Evolutionary conservation across 192 early-diverging fungal species (phyloP).

Genomic region (Paraglomus brasilianum): DNA sequence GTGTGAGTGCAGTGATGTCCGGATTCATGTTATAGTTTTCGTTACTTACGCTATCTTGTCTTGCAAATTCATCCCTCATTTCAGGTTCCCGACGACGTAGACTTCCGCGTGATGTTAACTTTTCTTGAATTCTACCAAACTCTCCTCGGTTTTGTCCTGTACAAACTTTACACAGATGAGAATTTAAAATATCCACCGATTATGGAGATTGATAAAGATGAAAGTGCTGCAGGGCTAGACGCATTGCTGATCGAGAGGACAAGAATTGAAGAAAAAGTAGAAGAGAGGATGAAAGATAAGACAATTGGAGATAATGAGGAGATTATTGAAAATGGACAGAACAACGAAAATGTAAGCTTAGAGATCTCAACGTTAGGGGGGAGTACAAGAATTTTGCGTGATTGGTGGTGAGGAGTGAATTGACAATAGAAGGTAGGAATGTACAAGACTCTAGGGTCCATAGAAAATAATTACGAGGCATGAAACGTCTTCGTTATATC

Average conservation of each 20-base stretch:
- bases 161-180: constrained; percentile 81
- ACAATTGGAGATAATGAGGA: constrained; percentile 30
- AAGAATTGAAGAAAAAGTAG: constrained; percentile 40
- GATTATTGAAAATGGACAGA: neutral
- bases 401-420: too few relatives aligned
- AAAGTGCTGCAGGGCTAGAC: constrained; percentile 64
- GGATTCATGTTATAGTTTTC: neutral
- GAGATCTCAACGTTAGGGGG: too few relatives aligned
- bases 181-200: constrained; percentile 93
- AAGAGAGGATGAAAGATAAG: constrained; percentile 31
- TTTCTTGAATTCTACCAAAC: constrained; percentile 97
- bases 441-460: too few relatives aligned
- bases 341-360: too few relatives aligned
- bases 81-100: constrained; percentile 84
- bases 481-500: too few relatives aligned
- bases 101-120: constrained; percentile 95
- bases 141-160: constrained; percentile 92
- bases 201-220: constrained; percentile 63
- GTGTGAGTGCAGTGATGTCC: neutral
- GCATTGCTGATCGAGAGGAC: constrained; percentile 65
- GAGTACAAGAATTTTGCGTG: too few relatives aligned
- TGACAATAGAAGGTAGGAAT: too few relatives aligned
- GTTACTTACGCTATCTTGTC: neutral
- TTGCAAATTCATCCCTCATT: neutral
- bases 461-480: too few relatives aligned